Base-by-base conservation (phyloP, 331 rosid species). In the Acacia pycnantha region DNA sequence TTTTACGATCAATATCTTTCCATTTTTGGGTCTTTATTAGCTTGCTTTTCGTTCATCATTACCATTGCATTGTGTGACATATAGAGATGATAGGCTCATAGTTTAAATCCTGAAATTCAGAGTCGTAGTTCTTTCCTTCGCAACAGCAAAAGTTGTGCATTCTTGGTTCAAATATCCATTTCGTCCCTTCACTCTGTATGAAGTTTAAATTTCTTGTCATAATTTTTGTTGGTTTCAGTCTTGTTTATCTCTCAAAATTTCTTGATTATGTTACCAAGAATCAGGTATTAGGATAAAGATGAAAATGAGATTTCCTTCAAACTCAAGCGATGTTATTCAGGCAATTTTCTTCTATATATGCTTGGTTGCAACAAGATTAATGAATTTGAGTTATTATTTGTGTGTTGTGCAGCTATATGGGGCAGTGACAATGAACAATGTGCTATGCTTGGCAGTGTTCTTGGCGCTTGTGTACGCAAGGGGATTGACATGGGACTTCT, bases 401-500 rank as follows among this genome's bases (percentile, higher is more conserved):
- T 82, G 73, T 50, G 77, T 47, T 10, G 56, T 82, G 97, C 95
- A 96, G 99, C 26, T 96, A 73, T 96, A 93, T 71, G 99, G 98
- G 40, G 95, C 98, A 58, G 99, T 82, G 51, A 94, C 99, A 27
- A 96, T 92, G 98, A 96, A 92, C 66, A 96, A 96, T 46, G 89
- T 93, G 33, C 98, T 96, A 13, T 93, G 97, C 86, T 87, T 96
- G 71, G 88, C 99, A 3, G 99, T 94, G 3, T 96, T 96, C 87
- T 89, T 96, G 83, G 98, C 97, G 26, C 92, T 96, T 11, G 98
- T 96, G 35, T 96, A 96, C 22, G 10, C 9, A 13, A 89, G 98
- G 81, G 99, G 91, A 77, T 80, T 96, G 86, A 85, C 96, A 64
- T 96, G 99, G 99, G 89, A 96, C 82, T 96, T 96, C 89, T 92